A percentile compares a stretch with the other conserved stretches of the same genome.
phyloP scores from a whole-genome alignment of 208 protist genomes.

The Trypanosoma mega region DNA sequence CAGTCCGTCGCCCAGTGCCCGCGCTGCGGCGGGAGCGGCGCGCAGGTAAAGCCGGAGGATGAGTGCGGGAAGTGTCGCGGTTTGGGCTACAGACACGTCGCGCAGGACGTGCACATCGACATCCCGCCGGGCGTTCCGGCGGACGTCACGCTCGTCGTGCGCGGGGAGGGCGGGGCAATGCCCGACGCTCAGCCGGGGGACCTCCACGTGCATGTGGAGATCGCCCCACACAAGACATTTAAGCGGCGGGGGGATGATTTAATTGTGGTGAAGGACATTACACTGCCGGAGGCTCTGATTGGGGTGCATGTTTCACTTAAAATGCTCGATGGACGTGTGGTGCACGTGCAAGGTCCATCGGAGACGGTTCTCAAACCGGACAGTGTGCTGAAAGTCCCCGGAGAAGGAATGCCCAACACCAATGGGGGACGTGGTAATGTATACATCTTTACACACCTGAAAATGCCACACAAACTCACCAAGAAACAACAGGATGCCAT shows the following conservation, averaged over 20 bases:
- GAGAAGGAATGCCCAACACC: slow-evolving; percentile 84
- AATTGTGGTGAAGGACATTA: slow-evolving; percentile 88
- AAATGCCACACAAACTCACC: slow-evolving; percentile 79
- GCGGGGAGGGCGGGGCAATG: slow-evolving; percentile 94
- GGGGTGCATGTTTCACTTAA: slow-evolving; percentile 87
- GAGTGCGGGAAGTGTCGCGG: slow-evolving; percentile 94
- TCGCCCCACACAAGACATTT: slow-evolving; percentile 93
- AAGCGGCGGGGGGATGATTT: slow-evolving; percentile 94
- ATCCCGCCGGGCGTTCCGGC: slow-evolving; percentile 96
- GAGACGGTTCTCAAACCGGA: slow-evolving; percentile 70
- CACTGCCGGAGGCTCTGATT: slow-evolving; percentile 93
- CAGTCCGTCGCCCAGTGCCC: slow-evolving; percentile 93
- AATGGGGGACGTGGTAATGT: slow-evolving; percentile 77
- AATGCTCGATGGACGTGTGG: slow-evolving; percentile 87
- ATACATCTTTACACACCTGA: slow-evolving; percentile 78
- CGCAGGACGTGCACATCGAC: slow-evolving; percentile 94
- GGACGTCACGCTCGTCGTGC: slow-evolving; percentile 95
- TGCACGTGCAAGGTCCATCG: slow-evolving; percentile 73
- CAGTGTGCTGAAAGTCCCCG: slow-evolving; percentile 74
- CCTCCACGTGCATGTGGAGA: slow-evolving; percentile 95
- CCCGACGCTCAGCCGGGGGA: slow-evolving; percentile 95
- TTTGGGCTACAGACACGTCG: slow-evolving; percentile 90
- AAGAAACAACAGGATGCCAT: slow-evolving; percentile 59
- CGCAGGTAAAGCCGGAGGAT: slow-evolving; percentile 91
- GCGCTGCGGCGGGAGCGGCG: slow-evolving; percentile 93